Percentiles rank a stretch among this genome's conserved stretches.
These are phyloP conservation scores for Trichoderma semiorbis DNA, from an alignment of 2,329 filamentous ascomycete genomes.

Conservation along the genomic window DNA sequence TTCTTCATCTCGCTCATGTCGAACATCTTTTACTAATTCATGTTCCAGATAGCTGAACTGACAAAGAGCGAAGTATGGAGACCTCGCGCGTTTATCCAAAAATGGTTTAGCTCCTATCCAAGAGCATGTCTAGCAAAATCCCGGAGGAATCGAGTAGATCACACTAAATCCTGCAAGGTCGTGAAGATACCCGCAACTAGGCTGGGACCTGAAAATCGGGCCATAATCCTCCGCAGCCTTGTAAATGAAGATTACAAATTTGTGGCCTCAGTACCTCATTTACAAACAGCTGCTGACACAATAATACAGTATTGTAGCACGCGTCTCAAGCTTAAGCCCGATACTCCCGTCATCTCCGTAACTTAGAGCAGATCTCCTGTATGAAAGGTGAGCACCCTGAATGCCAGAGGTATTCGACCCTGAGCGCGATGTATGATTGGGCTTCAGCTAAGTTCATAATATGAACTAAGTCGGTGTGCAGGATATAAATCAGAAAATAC, in stretches of 20 bases:
- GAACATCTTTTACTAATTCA: background rate
- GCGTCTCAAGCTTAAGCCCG: background rate
- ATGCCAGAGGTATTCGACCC: background rate
- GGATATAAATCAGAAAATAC: background rate
- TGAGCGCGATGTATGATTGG: background rate
- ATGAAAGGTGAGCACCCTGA: background rate
- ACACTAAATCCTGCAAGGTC: background rate
- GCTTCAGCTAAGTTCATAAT: background rate
- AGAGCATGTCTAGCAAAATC: background rate
- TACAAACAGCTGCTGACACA: background rate
- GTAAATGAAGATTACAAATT: background rate
- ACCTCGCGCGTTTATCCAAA: background rate
- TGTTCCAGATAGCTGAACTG: background rate
- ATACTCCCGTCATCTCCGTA: background rate
- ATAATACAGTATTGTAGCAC: background rate
- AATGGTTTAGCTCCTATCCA: background rate
- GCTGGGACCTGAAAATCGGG: background rate
- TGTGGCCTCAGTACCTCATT: fast-evolving
- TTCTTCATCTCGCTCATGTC: background rate
- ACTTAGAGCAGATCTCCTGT: background rate
- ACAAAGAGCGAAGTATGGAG: background rate
- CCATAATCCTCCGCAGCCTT: background rate
- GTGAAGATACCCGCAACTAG: background rate
- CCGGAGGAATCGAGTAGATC: background rate
- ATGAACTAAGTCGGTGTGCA: background rate